Evolutionary conservation across 202 grass and related monocot species (phyloP), one percentile per base, ranked within the genome.

Genomic region (Setaria viridis): DNA sequence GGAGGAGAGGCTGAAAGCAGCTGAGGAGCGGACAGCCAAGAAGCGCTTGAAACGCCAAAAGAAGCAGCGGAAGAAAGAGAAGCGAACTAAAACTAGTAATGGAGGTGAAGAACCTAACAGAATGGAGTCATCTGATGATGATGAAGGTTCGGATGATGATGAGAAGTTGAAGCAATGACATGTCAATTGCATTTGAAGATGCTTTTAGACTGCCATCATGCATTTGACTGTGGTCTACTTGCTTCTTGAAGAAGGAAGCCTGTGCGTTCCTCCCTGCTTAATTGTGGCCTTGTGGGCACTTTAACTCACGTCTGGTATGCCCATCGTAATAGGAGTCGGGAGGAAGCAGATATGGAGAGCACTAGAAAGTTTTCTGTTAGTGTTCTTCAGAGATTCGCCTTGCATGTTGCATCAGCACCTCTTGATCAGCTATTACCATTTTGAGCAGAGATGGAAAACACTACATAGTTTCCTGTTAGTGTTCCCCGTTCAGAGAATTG

Each of bases 1-100:
- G 76, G 96, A 99, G 84, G 93, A 99, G 85, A 92, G 96, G 68
- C 75, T 99, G 29, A 92, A 90, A 84, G 91, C 84, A 74, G 91
- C 48, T 19, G 48, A 74, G 15, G 71, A 74, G 15, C 47, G 47
- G 47, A 53, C 70, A 33, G 29, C 70, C 47, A 74, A 73, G 47
- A 53, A 74, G 70, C 70, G 15, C 70, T 29, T 74, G 70, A 74
- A 74, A 74, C 29, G 47, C 25, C 70, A 74, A 63, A 98, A 94
- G 82, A 89, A 98, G 77, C 84, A 95, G 37, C 75, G 84, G 13
- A 92, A 82, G 87, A 94, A 91, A 78, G 89, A 94, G 67, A 98
- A 93, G 55, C 84, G 57, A 80, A 54, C 25, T 46, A 93, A 92
- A 80, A 83, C 60, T 16, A 54, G 30, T 78, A 50, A 21, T 76